A percentile compares a stretch with the other conserved stretches of the same genome.
Evolutionary conservation across 306 rosid genomes (phyloP).

Genomic region (Arachis stenosperma): DNA sequence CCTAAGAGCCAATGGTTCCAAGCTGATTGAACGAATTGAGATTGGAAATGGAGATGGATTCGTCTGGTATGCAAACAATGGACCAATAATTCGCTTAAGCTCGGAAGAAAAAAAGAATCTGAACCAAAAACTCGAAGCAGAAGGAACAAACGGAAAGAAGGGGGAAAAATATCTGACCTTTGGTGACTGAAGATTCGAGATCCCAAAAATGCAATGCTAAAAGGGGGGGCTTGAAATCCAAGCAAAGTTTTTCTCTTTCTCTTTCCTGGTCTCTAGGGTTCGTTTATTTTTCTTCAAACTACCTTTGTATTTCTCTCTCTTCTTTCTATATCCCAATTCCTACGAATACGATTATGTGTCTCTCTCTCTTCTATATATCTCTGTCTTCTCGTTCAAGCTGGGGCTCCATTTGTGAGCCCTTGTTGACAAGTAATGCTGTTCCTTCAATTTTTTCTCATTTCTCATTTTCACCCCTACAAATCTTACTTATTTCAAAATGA

Average conservation of each 20-base stretch:
- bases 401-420: constrained; percentile 41
- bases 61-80: constrained; percentile 35
- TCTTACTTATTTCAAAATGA: neutral
- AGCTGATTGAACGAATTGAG: constrained; percentile 35
- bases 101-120: neutral
- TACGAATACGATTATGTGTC: neutral
- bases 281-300: constrained; percentile 37
- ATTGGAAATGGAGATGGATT: constrained; percentile 43
- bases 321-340: neutral
- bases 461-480: constrained; percentile 36
- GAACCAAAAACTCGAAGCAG: constrained; percentile 3
- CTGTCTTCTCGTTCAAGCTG: constrained; percentile 56
- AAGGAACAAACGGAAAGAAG: constrained; percentile 3
- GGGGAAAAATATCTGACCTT: constrained; percentile 44
- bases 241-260: constrained; percentile 36
- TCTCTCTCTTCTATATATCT: constrained; percentile 14
- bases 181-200: constrained; percentile 62
- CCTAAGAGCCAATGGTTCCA: constrained; percentile 21
- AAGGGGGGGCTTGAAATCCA: constrained; percentile 49
- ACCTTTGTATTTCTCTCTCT: constrained; percentile 38
- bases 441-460: constrained; percentile 14
- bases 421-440: constrained; percentile 34
- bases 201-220: constrained; percentile 60
- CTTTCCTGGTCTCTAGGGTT: constrained; percentile 59
- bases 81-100: neutral